Percentiles rank a stretch among this genome's conserved stretches.
Conservation (phyloP, 306 rosid genomes). For the Cicer judaicum region DNA sequence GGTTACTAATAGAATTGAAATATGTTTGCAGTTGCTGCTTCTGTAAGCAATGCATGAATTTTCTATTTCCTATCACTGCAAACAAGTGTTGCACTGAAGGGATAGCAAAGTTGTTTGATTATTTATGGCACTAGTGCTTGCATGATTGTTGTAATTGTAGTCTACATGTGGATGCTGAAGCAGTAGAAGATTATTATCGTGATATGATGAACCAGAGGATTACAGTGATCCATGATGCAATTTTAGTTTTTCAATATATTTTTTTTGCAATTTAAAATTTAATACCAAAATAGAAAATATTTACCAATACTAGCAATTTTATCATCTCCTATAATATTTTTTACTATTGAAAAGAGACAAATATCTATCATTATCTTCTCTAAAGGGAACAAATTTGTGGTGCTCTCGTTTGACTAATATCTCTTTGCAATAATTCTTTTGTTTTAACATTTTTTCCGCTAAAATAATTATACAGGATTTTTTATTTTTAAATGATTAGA, state of each 20-base stretch:
- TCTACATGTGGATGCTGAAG: constrained; percentile 37
- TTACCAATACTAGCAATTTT: too few species aligned
- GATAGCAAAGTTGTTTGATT: neutral
- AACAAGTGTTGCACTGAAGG: constrained; percentile 1
- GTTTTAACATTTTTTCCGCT: neutral
- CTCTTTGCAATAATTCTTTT: neutral
- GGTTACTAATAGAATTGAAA: neutral
- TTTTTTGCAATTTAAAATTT: too few species aligned
- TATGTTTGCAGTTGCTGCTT: constrained; percentile 38
- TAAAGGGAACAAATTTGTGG: neutral
- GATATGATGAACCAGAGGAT: neutral
- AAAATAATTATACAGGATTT: neutral
- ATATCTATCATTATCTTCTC: neutral
- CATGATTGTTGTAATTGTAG: constrained; percentile 34
- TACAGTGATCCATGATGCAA: neutral
- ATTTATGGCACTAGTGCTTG: constrained; percentile 6
- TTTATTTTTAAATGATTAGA: neutral
- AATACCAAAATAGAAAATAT: too few species aligned
- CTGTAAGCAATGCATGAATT: constrained; percentile 32
- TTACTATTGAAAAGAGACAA: neutral
- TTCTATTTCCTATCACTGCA: constrained; percentile 14
- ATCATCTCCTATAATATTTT: too few species aligned
- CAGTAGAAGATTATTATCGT: constrained; percentile 24
- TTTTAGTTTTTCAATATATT: too few species aligned
- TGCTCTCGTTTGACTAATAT: neutral